Evolutionary conservation across 139 green algal genomes (phyloP).

Genomic region (Chlorella sp.): DNA sequence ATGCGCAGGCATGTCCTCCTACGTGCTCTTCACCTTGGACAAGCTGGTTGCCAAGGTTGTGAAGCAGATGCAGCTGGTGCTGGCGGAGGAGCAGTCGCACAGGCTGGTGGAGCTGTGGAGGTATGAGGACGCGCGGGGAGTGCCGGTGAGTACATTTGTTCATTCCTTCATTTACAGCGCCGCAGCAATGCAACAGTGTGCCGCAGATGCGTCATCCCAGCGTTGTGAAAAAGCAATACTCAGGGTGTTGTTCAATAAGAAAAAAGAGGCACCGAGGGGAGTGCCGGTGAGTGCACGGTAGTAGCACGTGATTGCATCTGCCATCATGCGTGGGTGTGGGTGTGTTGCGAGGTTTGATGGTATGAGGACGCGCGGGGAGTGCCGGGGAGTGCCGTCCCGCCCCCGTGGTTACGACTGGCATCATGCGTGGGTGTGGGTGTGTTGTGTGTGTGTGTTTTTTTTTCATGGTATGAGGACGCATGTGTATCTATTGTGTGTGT

Average conservation of each 20-base stretch:
- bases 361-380: slow-evolving; percentile 76
- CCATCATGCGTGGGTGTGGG: no score
- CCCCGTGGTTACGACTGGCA: no score
- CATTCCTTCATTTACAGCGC: no score
- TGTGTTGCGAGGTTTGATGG: slow-evolving; percentile 76
- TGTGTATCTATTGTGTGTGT: no score
- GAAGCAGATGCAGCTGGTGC: slow-evolving; percentile 79
- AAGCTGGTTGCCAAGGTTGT: slow-evolving; percentile 85
- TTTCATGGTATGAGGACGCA: slow-evolving; percentile 84
- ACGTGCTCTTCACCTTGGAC: slow-evolving; percentile 51
- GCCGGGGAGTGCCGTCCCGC: slow-evolving; percentile 19
- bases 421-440: no score
- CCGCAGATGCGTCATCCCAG: no score
- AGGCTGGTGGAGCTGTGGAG: slow-evolving; percentile 79
- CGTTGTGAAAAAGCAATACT: no score
- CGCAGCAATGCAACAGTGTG: no score
- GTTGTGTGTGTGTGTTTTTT: no score
- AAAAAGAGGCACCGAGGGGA: no score
- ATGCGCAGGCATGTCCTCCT: slow-evolving; percentile 42
- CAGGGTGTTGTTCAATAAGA: no score
- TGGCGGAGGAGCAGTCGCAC: slow-evolving; percentile 71
- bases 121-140: slow-evolving; percentile 76
- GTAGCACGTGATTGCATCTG: no score
- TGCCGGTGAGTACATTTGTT: slow-evolving; percentile 14
- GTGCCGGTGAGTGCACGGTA: slow-evolving; percentile 16